Evolutionary conservation across 2,329 filamentous ascomycete genomes (phyloP), one percentile per base, ranked within the genome.

Genomic region (Orbilia blumenaviensis): DNA sequence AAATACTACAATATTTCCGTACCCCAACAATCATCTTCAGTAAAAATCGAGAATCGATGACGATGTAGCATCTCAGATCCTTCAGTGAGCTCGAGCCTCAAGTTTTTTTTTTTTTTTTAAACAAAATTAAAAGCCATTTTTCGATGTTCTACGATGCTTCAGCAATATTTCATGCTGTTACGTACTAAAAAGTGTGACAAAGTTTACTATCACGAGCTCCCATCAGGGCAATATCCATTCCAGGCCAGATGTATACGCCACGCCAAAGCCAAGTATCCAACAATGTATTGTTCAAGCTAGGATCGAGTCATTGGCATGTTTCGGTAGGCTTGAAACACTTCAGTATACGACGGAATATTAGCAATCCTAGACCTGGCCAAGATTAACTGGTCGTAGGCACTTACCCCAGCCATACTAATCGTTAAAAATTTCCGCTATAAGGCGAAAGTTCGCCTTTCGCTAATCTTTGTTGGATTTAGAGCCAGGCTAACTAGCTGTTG

Each of bases 401-500:
- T 34, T 54, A 27, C 48, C 48, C 8, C 48, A 54, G 48, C n/a
- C 27, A 54, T 27, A 56, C 18, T 56, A 56, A 18, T 23, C 18
- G 52, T 9, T 6, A 56, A 32, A 56, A 38, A 38, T 54, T 34
- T 32, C 25, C 48, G 48, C 48, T 54, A 46, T 21, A 21, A 34
- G 14, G 27, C 48, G 27, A 34, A 54, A 34, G n/a, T 56, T 23
- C n/a, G 52, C n/a, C 29, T 38, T 18, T 56, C 52, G 52, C 52
- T 56, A 56, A 56, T 56, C 52, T 56, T 14, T 54, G 9, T 54
- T 54, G 16, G 48, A 54, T 54, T 25, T 54, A 34, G 48, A 54
- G 14, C 14, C 16, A 34, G n/a, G n/a, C 16, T 21, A 12, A n/a
- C n/a, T 9, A 34, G 48, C 6, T 16, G 48, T 54, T 32, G 29